Conservation (phyloP, 371 early-diverging fungal species). For the Mortierella sp. region DNA sequence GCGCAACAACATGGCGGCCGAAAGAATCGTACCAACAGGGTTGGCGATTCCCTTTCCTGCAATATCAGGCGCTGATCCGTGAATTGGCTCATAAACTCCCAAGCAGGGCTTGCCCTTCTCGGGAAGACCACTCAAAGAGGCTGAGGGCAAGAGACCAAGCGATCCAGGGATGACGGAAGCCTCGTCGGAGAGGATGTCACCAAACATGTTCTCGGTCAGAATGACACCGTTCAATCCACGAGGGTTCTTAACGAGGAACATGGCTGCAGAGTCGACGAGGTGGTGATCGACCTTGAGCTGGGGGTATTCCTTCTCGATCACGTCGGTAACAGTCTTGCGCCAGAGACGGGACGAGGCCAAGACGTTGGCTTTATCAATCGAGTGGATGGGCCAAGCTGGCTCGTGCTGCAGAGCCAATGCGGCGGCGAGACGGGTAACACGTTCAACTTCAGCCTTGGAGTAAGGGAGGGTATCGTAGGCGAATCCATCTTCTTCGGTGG, state of each 20-base stretch:
- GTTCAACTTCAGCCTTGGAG: constrained; percentile 87
- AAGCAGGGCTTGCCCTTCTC: constrained; percentile 76
- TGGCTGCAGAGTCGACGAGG: constrained; percentile 96
- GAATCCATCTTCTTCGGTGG: constrained; percentile 75
- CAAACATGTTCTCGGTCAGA: constrained; percentile 98
- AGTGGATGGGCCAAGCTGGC: constrained; percentile 89
- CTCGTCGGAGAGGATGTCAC: constrained; percentile 97
- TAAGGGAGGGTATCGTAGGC: constrained; percentile 95
- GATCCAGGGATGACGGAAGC: constrained; percentile 95
- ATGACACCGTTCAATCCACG: constrained; percentile 92
- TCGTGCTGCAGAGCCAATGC: constrained; percentile 79
- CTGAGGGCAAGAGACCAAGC: constrained; percentile 94
- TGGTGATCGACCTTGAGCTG: constrained; percentile 85
- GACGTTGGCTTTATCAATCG: constrained; percentile 98
- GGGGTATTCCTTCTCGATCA: constrained; percentile 89
- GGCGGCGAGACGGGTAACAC: constrained; percentile 94
- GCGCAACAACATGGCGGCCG: constrained; percentile 92
- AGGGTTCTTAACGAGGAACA: constrained; percentile 72
- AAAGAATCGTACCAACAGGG: constrained; percentile 97
- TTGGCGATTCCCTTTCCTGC: constrained; percentile 96
- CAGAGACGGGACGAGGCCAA: constrained; percentile 97
- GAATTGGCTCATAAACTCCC: constrained; percentile 97
- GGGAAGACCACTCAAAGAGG: constrained; percentile 88
- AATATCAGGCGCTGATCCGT: constrained; percentile 98
- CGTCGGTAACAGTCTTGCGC: constrained; percentile 92